Conservation (phyloP, 2,329 filamentous ascomycete species). For the Scedosporium dehoogii region DNA sequence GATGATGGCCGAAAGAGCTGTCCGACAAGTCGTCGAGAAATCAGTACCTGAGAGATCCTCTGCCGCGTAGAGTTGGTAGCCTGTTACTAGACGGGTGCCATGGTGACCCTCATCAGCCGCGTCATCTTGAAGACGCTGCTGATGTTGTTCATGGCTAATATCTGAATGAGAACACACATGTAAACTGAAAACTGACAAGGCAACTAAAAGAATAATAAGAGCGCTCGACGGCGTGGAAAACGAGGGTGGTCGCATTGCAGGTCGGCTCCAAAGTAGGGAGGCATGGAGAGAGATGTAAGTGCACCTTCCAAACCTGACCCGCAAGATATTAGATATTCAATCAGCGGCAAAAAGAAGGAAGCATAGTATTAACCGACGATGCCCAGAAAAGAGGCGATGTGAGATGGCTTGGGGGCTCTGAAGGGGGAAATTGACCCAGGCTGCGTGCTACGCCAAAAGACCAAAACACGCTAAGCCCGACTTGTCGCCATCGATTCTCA, state of each 20-base stretch:
- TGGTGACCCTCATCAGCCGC: neutral
- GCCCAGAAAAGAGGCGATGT: too few species aligned
- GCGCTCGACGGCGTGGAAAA: neutral
- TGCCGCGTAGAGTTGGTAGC: neutral
- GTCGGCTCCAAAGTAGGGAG: too few species aligned
- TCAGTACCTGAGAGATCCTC: neutral
- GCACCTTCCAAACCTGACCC: too few species aligned
- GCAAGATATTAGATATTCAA: too few species aligned
- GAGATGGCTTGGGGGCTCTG: too few species aligned
- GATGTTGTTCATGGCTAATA: neutral
- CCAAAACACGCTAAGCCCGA: too few species aligned
- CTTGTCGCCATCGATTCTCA: too few species aligned
- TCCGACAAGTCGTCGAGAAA: neutral
- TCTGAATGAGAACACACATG: neutral
- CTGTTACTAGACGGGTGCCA: neutral
- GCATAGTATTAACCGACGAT: too few species aligned
- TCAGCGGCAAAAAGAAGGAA: too few species aligned
- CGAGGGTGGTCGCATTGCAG: neutral
- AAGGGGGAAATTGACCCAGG: too few species aligned
- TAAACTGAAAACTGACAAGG: neutral
- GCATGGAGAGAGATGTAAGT: too few species aligned
- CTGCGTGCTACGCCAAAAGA: too few species aligned
- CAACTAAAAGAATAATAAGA: neutral
- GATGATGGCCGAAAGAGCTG: neutral
- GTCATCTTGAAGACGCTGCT: neutral